Base-by-base conservation (phyloP, 2,329 filamentous ascomycete genomes). In the Colletotrichum plurivorum region DNA sequence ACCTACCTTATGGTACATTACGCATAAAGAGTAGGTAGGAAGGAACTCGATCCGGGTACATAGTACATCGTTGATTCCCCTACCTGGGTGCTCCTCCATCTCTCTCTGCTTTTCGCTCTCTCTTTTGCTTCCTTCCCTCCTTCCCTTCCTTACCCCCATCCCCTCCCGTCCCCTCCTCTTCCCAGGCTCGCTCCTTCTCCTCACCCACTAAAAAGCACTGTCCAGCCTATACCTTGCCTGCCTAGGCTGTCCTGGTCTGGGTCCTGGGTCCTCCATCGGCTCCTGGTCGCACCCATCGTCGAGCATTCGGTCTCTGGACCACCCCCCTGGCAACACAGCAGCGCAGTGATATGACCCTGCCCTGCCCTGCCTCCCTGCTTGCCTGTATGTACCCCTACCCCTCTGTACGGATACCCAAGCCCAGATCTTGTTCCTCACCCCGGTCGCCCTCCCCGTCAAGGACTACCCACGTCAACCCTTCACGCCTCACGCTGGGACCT, bases 351-450 rank as follows among this genome's bases (percentile, higher is more conserved):
- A 65, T 70, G 67, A 68, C 63, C 67, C 64, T 70, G 56, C 39
- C 67, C 49, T 54, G 39, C 39, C 63, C 48, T 60, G 55, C 58
- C 58, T 41, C 31, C 31, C 31, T 36, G 31, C 31, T 36, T 36
- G 31, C 31, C 31, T 36, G 31, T 36, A 36, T 36, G 31, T 36
- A 36, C 31, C 31, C 31, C 31, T 36, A 36, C 31, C 31, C 31
- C 31, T 36, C 31, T 36, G 31, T 36, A 36, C 31, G 25, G 46
- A 58, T 70, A 67, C 56, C 64, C 52, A 36, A 70, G 64, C 57
- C 67, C 63, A 70, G 67, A 70, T 70, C 67, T 70, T 70, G 66
- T 69, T 68, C 63, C 57, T 54, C 48, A 63, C 63, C 67, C 67
- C 63, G 57, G 67, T 68, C 56, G 64, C 52, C 41, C 48, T 61